These are phyloP conservation scores for Xylaria nigripes DNA, from an alignment of 495 filamentous ascomycete species.

Conservation along the genomic window DNA sequence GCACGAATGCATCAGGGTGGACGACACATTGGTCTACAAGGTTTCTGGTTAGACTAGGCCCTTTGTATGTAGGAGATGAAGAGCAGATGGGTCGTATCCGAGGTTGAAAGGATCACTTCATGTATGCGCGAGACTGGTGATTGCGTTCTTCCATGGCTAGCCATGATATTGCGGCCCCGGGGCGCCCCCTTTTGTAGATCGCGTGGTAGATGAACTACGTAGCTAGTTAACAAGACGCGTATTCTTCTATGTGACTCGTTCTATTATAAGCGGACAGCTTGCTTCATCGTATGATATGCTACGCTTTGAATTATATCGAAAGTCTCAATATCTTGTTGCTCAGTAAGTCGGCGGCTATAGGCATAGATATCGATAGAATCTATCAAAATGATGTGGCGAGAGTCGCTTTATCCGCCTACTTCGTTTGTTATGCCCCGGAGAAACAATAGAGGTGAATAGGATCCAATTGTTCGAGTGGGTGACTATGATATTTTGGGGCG, in stretches of 20 bases:
- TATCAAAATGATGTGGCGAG: too few relatives aligned
- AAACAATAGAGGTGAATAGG: too few relatives aligned
- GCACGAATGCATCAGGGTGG: slow-evolving; percentile 2
- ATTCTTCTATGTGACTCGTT: not conserved
- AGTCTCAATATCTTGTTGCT: too few relatives aligned
- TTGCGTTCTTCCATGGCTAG: slow-evolving; percentile 8
- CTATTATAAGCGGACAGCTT: not conserved
- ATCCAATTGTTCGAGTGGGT: too few relatives aligned
- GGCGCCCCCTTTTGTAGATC: slow-evolving; percentile 6
- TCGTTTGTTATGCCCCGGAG: too few relatives aligned
- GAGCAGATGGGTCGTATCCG: not conserved
- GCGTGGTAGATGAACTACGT: slow-evolving; percentile 9
- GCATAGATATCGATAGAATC: too few relatives aligned
- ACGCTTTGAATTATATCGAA: too few relatives aligned
- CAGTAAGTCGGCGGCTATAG: too few relatives aligned
- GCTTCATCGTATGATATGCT: not conserved
- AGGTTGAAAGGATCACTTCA: not conserved
- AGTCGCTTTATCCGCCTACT: too few relatives aligned
- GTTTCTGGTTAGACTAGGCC: slow-evolving; percentile 8
- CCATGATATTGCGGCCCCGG: slow-evolving; percentile 8
- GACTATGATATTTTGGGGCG: too few relatives aligned
- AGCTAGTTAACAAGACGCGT: slow-evolving; percentile 1
- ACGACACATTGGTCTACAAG: slow-evolving; percentile 9
- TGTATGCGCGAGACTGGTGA: slow-evolving; percentile 6
- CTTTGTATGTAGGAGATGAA: not conserved